Evolutionary conservation across 257 asterid genomes (phyloP), one percentile per base, ranked within the genome.

Genomic region (Leonotis leonurus): DNA sequence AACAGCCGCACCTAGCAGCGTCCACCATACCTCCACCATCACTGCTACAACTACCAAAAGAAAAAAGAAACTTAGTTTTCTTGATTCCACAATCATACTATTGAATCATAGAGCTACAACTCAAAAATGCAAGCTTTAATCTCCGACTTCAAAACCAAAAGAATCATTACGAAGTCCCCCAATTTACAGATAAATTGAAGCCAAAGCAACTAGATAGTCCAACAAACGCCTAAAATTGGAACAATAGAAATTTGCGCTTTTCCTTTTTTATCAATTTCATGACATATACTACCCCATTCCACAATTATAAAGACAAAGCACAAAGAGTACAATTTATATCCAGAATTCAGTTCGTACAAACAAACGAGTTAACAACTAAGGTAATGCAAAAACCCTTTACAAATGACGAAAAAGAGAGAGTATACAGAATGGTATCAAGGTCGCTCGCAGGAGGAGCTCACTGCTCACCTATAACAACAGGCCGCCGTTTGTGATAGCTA

Each of bases 11-110:
- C 89, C 97, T 1, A 89, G 73, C 32, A 89, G 50, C 24, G 95
- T 80, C 99, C 96, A 89, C 99, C 95, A 85, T 65, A 76, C 87
- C 43, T 93, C 99, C 68, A 87, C 96, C 99, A 93, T 89, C 67
- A 21, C 32, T 11, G 71, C n/a, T n/a, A n/a, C n/a, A 32, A 7
- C 67, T 65, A 22, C 65, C 39, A 24, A 51, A 32, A 39, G n/a
- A 60, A 14, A 45, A 70, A 29, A 16, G n/a, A n/a, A n/a, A 44
- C 33, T 24, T 43, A 16, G 32, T 54, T 56, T 63, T 62, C 66
- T 66, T 24, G 11, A 46, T 43, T 50, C 36, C 39, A 45, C 46
- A 51, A 26, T 63, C 53, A 3, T 43, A 33, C 32, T 25, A 5
- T 14, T 9, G 5, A 22, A 8, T 44, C 48, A 33, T 5, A 63